Conservation (phyloP, 1,284 basidiomycete genomes). For the Naganishia sp. region DNA sequence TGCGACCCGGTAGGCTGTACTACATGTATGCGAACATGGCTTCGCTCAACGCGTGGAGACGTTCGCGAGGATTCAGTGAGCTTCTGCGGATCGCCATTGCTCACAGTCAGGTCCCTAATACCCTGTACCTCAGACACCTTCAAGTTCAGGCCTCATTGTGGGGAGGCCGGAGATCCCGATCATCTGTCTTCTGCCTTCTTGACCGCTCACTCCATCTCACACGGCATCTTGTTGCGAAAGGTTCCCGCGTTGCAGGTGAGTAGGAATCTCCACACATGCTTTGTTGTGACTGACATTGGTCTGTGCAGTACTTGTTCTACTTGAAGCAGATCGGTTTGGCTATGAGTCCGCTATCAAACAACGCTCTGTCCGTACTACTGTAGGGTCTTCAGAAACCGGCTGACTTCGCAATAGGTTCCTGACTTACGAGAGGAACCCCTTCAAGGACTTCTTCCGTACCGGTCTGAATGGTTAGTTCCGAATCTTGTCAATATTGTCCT, state of each 20-base stretch:
- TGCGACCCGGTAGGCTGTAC: constrained; percentile 69
- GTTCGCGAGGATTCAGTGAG: constrained; percentile 84
- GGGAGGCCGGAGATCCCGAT: constrained; percentile 97
- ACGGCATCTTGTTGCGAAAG: constrained; percentile 95
- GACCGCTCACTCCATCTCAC: constrained; percentile 96
- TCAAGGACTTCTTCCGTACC: constrained; percentile 94
- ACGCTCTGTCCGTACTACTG: constrained; percentile 63
- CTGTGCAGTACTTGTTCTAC: constrained; percentile 86
- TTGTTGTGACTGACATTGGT: constrained; percentile 1
- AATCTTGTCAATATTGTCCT: background rate
- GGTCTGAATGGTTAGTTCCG: constrained; percentile 69
- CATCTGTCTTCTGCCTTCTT: constrained; percentile 95
- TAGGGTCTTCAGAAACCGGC: background rate
- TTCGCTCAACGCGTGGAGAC: constrained; percentile 90
- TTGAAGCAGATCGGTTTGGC: constrained; percentile 95
- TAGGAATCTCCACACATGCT: background rate
- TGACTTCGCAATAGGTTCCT: constrained; percentile 21
- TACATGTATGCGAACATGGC: constrained; percentile 98
- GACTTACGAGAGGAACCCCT: constrained; percentile 91
- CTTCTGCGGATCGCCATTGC: constrained; percentile 32
- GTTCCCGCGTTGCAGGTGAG: constrained; percentile 72
- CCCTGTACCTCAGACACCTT: constrained; percentile 74
- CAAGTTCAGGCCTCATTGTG: constrained; percentile 93
- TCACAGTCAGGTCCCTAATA: no score
- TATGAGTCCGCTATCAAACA: constrained; percentile 98